Evolutionary conservation across 352 stramenopile genomes (phyloP).

Genomic region (Phytophthora quininea): DNA sequence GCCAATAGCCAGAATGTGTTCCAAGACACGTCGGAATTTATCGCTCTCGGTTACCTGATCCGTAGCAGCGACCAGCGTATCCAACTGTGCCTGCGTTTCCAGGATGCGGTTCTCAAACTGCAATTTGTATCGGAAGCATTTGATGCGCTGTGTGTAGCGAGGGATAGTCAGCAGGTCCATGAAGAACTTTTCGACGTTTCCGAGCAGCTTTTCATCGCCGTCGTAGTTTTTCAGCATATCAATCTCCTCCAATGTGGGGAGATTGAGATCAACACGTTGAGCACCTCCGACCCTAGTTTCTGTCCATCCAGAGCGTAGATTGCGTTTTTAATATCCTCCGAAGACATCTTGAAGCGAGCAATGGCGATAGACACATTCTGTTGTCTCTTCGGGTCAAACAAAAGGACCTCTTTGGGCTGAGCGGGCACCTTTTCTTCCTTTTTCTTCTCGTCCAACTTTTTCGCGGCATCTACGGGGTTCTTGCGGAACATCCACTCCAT

Average conservation of each 20-base stretch:
- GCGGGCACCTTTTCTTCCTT: constrained; percentile 57
- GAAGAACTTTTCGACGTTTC: constrained; percentile 90
- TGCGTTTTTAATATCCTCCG: constrained; percentile 82
- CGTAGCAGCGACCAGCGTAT: constrained; percentile 81
- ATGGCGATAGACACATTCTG: constrained; percentile 99
- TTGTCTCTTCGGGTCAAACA: constrained; percentile 96
- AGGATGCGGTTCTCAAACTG: constrained; percentile 88
- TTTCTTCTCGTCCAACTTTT: constrained; percentile 85
- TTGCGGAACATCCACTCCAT: constrained; percentile 93
- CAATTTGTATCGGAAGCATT: constrained; percentile 87
- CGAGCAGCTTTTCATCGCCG: constrained; percentile 83
- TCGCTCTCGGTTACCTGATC: constrained; percentile 84
- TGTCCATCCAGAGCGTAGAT: constrained; percentile 84
- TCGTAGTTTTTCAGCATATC: constrained; percentile 93
- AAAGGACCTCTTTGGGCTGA: constrained; percentile 70
- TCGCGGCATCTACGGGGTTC: constrained; percentile 64
- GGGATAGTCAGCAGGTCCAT: constrained; percentile 86
- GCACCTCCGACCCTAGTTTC: constrained; percentile 77
- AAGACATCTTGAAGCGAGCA: constrained; percentile 94
- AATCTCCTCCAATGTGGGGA: constrained; percentile 90
- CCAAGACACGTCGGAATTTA: constrained; percentile 79
- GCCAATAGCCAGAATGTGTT: constrained; percentile 89
- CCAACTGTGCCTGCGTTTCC: constrained; percentile 82
- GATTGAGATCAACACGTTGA: constrained; percentile 90
- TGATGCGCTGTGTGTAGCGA: constrained; percentile 88